Base-by-base conservation (phyloP, 1,284 basidiomycete species). In the Melanopsichium pennsylvanicum region DNA sequence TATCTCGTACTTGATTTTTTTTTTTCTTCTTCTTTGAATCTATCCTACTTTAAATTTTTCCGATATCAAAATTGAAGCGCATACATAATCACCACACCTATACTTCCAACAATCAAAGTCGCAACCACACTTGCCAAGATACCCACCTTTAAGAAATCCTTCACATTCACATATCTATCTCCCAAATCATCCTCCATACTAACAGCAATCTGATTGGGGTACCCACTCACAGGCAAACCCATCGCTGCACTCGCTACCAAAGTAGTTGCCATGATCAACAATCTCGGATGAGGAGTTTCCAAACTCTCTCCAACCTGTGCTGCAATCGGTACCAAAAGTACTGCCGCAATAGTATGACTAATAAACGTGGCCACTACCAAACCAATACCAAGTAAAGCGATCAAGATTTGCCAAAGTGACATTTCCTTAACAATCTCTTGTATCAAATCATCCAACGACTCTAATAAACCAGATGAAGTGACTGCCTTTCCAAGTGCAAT, bases 161-260 rank as follows among this genome's bases (percentile, higher is more conserved):
- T 74, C 11, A 81, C 79, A 2, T 40, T 49, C 13, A 82, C 72
- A 48, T 83, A 84, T 26, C 91, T 82, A 72, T 93, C 89, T 2
- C 95, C 95, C 48, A 97, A 86, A 80, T 96, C 93, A 81, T 97
- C 92, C 79, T 97, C 95, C 82, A 97, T 91, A 5, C 91, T 92
- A 19, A 93, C 78, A 2, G 79, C 81, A 27, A 80, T 81, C 44
- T 74, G 77, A 56, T 97, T 97, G 0, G 94, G 95, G 85, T 98
- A 97, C 6, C 95, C 95, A 58, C 91, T 93, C 29, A 97, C 93
- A 4, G 94, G 94, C 85, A 99, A 90, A 6, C 94, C 96, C 95
- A 98, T 98, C 1, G 95, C 96, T 3, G 92, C 86, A 25, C 92
- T 94, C 75, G 94, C 97, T 52, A 96, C 90, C 62, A 98, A 84